Evolutionary conservation across 805 yeast genomes (phyloP), one percentile per base, ranked within the genome.

Genomic region (Candida incommunis): DNA sequence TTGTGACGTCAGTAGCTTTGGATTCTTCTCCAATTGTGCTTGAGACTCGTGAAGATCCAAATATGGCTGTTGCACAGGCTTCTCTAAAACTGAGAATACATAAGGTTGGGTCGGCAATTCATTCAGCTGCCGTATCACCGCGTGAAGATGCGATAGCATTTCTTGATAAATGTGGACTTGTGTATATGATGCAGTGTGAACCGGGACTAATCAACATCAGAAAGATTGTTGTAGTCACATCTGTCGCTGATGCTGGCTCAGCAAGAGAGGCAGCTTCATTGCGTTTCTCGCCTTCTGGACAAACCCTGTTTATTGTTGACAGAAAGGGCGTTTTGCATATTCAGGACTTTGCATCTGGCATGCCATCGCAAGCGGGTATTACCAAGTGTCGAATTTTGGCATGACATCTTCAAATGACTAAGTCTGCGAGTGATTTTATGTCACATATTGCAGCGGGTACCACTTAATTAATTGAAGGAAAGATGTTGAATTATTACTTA

Each of bases 301-400:
- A 87, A 42, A 78, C 78, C 49, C 66, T 88, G 18, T 80, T 76
- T 52, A 71, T 77, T 3, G 71, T 86, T 15, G 97, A 88, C 60
- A 67, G 96, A 35, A 84, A 82, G 54, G 96, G 96, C 0, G 61
- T 76, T 0, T 64, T 87, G 41, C 78, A 79, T 50, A 74, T 87
- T 25, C 84, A 82, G 52, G 96, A 88, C 62, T 88, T 87, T 63
- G 82, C 92, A 13, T 88, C 86, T 44, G 95, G 94, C 2, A 62
- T 79, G 21, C 92, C 92, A 11, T 79, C 77, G 50, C 60, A 51
- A 22, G 57, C 61, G 4, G 65, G 64, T 1, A 52, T 61, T 23
- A 59, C 60, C 27, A 58, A 56, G 34, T 53, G 63, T 31, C 54
- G 63, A 18, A 46, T 57, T 2, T 46, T 61, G 35, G 21, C 41